Base-by-base conservation (phyloP, 345 rosid species). In the Hibiscus trionum region DNA sequence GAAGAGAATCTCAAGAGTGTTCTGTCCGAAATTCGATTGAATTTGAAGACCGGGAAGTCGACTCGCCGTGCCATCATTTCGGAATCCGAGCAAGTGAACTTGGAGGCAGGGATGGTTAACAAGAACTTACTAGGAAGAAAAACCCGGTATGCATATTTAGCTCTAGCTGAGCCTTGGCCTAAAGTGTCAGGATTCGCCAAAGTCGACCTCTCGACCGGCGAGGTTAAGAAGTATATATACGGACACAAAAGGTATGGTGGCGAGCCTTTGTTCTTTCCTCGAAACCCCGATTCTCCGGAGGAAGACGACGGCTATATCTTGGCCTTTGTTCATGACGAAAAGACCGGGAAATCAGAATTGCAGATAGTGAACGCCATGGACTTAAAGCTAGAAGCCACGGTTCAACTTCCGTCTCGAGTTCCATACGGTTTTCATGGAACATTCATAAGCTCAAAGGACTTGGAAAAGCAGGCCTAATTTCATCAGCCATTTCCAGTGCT, bases 21-120 rank as follows among this genome's bases (percentile, higher is more conserved):
- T 11, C 74, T 91, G 24, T 91, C 93, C 1, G 97, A 89, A 79
- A 89, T 91, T 44, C 80, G 97, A 19, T 80, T 91, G 8, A 91
- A 88, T 42, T 75, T 89, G 59, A 85, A 72, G 71, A 88, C 91
- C 0, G 93, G 97, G 0, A 76, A 80, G 58, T 91, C 94, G 3
- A 89, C 82, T 26, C 90, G 93, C 49, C 87, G 90, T 1, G 80
- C 93, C 5, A 75, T 91, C 67, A 75, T 84, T 47, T 66, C 80
- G 9, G 83, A 82, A 55, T 31, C 79, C n/a, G 88, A 91, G 11
- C 86, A 87, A 70, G 86, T 91, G 26, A 91, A 91, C 78, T 73
- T 91, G 35, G 97, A 91, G 73, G 97, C 97, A 5, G 97, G 97
- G 72, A 89, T 89, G 97, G 97, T 91, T 57, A 89, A 89, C 81